Conservation (phyloP, 2,329 filamentous ascomycete species). For the Penicillium sp. region DNA sequence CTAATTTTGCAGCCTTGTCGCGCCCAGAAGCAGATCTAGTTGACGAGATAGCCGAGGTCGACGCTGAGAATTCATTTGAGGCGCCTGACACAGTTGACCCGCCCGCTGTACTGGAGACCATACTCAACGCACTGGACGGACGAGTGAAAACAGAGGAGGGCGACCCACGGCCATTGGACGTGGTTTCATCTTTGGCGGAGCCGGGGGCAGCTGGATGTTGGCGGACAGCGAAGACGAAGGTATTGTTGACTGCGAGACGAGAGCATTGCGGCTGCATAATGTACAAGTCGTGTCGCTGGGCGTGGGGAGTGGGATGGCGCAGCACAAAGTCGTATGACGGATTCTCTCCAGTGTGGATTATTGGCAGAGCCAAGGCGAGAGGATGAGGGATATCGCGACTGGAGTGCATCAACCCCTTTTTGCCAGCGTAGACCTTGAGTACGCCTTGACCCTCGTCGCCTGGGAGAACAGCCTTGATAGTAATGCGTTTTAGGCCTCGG, state of each 20-base stretch:
- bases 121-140: conserved; percentile 60
- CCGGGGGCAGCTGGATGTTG: conserved; percentile 74
- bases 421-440: conserved; percentile 89
- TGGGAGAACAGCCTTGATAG: conserved; percentile 86
- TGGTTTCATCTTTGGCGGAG: conserved; percentile 35
- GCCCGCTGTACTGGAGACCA: conserved; percentile 56
- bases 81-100: conserved; percentile 52
- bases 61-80: conserved; percentile 44
- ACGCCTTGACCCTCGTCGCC: conserved; percentile 86
- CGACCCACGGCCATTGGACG: conserved; percentile 47
- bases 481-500: conserved; percentile 82
- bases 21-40: conserved; percentile 34
- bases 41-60: conserved; percentile 56
- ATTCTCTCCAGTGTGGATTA: conserved; percentile 88
- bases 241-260: conserved; percentile 87
- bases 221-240: conserved; percentile 92
- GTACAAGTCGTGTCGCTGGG: conserved; percentile 95
- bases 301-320: conserved; percentile 92
- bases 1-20: conserved; percentile 88
- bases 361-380: conserved; percentile 82
- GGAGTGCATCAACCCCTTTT: conserved; percentile 93
- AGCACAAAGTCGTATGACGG: conserved; percentile 91
- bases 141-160: conserved; percentile 52
- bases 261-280: conserved; percentile 94
- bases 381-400: conserved; percentile 95